Evolutionary conservation across 768 basidiomycete species (phyloP).

Genomic region (Pleurotus giganteus): DNA sequence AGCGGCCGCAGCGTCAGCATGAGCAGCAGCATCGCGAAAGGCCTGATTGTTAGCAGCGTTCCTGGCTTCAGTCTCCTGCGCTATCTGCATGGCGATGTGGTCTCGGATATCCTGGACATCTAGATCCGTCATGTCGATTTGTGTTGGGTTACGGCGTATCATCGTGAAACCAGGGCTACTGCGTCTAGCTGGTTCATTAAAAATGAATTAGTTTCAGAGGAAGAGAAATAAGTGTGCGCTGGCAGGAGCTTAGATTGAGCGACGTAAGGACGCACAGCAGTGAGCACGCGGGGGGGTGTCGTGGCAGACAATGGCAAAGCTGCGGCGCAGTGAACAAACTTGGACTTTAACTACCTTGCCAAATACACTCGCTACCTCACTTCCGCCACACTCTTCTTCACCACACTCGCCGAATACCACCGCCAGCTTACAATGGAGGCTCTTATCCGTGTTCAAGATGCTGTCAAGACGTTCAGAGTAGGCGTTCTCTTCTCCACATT

Average conservation of each 20-base stretch:
- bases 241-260: not conserved
- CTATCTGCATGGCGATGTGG: conserved; percentile 48
- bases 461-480: conserved; percentile 44
- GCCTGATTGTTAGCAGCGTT: not conserved
- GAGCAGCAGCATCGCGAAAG: not conserved
- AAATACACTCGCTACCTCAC: conserved; percentile 13
- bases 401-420: not conserved
- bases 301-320: conserved; percentile 12
- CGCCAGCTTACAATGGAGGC: conserved; percentile 52
- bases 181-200: no score
- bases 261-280: not conserved
- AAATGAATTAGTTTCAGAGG: conserved; percentile 13
- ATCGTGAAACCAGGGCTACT: conserved; percentile 30
- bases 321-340: conserved; percentile 12
- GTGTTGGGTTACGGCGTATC: conserved; percentile 77
- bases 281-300: conserved; percentile 1
- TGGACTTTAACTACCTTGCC: conserved; percentile 2
- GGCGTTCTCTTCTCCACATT: not conserved
- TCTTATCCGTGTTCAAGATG: conserved; percentile 62
- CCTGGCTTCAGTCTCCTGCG: conserved; percentile 22
- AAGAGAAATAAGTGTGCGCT: conserved; percentile 16
- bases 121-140: conserved; percentile 71
- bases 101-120: conserved; percentile 81
- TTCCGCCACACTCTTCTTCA: conserved; percentile 11
- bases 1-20: conserved; percentile 6